These are phyloP conservation scores for Glonium stellatum DNA, from an alignment of 495 filamentous ascomycete genomes.

Conservation along the genomic window DNA sequence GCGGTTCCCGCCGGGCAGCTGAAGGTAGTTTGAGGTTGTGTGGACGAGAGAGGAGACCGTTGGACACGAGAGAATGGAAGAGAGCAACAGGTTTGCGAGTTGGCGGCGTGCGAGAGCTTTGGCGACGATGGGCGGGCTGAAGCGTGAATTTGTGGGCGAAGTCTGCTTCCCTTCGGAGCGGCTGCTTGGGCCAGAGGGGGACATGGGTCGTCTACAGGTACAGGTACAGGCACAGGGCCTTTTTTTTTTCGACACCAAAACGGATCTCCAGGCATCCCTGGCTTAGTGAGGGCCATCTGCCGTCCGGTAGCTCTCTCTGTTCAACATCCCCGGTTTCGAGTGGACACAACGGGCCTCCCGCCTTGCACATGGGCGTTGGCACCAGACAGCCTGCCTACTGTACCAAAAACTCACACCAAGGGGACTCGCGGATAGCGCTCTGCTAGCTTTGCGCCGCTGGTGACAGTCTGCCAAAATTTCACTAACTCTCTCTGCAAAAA, in stretches of 20 bases:
- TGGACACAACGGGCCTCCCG: background rate
- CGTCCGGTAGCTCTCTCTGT: background rate
- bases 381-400: background rate
- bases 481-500: background rate
- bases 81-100: background rate
- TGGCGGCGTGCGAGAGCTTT: background rate
- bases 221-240: background rate
- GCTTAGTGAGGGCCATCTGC: background rate
- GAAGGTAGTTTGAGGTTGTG: background rate
- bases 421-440: background rate
- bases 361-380: background rate
- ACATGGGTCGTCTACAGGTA: background rate
- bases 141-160: slow-evolving; percentile 1
- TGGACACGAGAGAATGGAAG: background rate
- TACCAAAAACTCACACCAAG: background rate
- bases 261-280: background rate
- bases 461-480: background rate
- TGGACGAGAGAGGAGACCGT: background rate
- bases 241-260: too few relatives aligned
- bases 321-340: background rate
- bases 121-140: background rate
- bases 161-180: background rate
- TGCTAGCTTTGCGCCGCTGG: background rate
- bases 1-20: background rate
- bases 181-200: background rate